A percentile compares a stretch with the other conserved stretches of the same genome.
These are phyloP conservation scores for Monosporascus ibericus DNA, from an alignment of 2,329 filamentous ascomycete genomes.

Conservation along the genomic window DNA sequence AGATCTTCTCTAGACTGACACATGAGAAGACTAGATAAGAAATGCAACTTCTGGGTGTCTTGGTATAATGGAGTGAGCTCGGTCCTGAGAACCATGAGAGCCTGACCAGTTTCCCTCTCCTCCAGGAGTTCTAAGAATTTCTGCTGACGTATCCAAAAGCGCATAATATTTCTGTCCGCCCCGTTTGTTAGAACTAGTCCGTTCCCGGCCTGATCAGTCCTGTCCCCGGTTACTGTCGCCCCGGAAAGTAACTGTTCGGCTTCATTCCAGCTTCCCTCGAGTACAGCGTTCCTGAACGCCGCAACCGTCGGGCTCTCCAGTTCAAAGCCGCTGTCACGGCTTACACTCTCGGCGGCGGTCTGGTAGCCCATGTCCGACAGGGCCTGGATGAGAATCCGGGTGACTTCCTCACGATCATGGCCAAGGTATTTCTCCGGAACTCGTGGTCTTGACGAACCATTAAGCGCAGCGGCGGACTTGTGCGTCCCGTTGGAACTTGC, in stretches of 20 bases:
- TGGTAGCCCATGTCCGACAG: conserved; percentile 84
- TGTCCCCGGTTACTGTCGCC: conserved; percentile 30
- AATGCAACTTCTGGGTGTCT: conserved; percentile 70
- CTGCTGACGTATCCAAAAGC: conserved; percentile 84
- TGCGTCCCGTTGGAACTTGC: conserved; percentile 41
- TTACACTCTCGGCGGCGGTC: conserved; percentile 66
- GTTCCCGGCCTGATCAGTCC: conserved; percentile 30
- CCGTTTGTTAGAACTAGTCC: conserved; percentile 70
- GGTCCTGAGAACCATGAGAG: conserved; percentile 75
- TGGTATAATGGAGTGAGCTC: conserved; percentile 84
- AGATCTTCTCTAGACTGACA: conserved; percentile 73
- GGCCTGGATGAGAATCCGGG: conserved; percentile 85
- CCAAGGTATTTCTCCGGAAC: conserved; percentile 57
- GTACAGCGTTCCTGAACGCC: conserved; percentile 74
- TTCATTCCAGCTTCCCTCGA: conserved; percentile 74
- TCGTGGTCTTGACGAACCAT: conserved; percentile 44
- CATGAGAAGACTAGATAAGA: conserved; percentile 87
- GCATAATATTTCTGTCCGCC: conserved; percentile 72
- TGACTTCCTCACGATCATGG: conserved; percentile 88
- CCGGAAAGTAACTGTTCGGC: conserved; percentile 78
- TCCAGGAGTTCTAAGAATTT: conserved; percentile 93
- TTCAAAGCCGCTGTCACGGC: conserved; percentile 77
- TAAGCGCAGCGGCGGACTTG: conserved; percentile 41
- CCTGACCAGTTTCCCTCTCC: conserved; percentile 62
- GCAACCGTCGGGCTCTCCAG: conserved; percentile 82